phyloP scores from a whole-genome alignment of 2,329 filamentous ascomycete genomes.

The Hirsutella rhossiliensis region DNA sequence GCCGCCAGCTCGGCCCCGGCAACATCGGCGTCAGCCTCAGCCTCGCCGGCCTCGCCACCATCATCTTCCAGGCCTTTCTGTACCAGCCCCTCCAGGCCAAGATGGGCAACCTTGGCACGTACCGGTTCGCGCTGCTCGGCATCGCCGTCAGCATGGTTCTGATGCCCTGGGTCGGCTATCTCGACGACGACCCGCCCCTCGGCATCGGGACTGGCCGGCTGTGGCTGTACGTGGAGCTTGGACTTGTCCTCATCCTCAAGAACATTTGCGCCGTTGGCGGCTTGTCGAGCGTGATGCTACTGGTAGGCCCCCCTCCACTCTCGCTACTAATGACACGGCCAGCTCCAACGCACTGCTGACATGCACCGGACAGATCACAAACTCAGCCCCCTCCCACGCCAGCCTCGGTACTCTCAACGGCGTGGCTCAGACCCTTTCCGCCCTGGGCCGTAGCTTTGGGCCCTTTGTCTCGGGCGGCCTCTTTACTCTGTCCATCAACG shows the following conservation, averaged over 20 bases:
- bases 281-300: conserved; percentile 73
- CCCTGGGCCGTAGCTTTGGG: conserved; percentile 76
- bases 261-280: conserved; percentile 85
- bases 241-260: conserved; percentile 69
- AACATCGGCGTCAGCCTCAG: conserved; percentile 80
- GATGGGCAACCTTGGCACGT: conserved; percentile 77
- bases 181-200: conserved; percentile 42
- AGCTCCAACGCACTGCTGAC: background rate
- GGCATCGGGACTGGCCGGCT: conserved; percentile 49
- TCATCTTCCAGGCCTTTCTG: conserved; percentile 77
- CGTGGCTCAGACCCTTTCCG: conserved; percentile 84
- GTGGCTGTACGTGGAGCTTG: conserved; percentile 75
- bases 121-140: conserved; percentile 64
- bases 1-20: conserved; percentile 60
- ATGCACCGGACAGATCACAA: conserved; percentile 59
- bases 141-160: conserved; percentile 73
- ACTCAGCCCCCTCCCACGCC: conserved; percentile 75
- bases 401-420: conserved; percentile 87
- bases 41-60: conserved; percentile 73
- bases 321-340: background rate
- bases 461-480: conserved; percentile 81
- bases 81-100: conserved; percentile 69
- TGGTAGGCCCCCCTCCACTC: conserved; percentile 41
- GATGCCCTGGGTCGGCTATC: conserved; percentile 84
- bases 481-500: conserved; percentile 64